Evolutionary conservation across 352 stramenopile species (phyloP), one percentile per base, ranked within the genome.

Genomic region (Elongisporangium anandrum): DNA sequence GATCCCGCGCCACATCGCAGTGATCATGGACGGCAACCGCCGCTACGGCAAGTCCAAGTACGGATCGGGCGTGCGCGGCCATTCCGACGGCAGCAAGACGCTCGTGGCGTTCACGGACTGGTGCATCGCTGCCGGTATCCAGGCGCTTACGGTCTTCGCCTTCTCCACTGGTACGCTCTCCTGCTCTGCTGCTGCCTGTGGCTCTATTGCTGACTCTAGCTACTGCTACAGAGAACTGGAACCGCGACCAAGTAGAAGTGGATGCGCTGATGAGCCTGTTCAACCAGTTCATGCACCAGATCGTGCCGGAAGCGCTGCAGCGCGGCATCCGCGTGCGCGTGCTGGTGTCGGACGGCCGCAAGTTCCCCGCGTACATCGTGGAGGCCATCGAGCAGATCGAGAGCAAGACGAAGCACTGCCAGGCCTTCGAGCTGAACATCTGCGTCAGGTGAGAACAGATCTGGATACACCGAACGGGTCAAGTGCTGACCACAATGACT

Each of bases 21-120:
- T 98, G 54, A 98, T 99, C 63, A 98, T 98, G 79, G 96, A 99
- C 63, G 96, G 96, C 41, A 99, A 99, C 66, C 88, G 93, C 34
- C 89, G 96, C 55, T 98, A 97, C 75, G 94, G 95, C 4, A 94
- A 92, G 59, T 75, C 61, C 17, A 91, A 81, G 41, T 94, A 94
- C 60, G 87, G 87, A 22, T 64, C 74, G 0, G 77, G 81, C 0
- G 70, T 94, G 38, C 72, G 78, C 68, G 97, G 97, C 51, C 97
- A 99, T 69, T 92, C 88, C 66, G 95, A 98, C 62, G 97, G 97
- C 45, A 97, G 92, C 60, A 94, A 90, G 74, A 98, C 93, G 61
- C 78, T 99, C 17, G 92, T 97, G 9, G 80, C 97, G 47, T 98
- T 99, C 72, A 90, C 92, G 23, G 91, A 98, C 60, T 99, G 96